phyloP scores from a whole-genome alignment of 2,329 filamentous ascomycete genomes.

The Colletotrichum spaethianum region DNA sequence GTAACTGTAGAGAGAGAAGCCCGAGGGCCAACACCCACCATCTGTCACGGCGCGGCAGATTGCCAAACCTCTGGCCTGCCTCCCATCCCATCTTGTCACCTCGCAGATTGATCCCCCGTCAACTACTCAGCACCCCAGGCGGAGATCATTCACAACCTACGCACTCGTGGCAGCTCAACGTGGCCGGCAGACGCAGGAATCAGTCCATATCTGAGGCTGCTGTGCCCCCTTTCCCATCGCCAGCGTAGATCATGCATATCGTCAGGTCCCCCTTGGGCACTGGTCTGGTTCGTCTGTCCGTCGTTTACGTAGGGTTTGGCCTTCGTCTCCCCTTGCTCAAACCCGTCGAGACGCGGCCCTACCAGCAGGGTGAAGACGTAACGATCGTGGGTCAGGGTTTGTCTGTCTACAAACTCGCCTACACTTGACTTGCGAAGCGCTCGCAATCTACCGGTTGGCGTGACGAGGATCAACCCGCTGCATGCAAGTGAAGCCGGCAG shows the following conservation, averaged over 20 bases:
- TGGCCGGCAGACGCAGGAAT: constrained; percentile 31
- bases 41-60: constrained; percentile 27
- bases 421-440: neutral
- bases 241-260: constrained; percentile 17
- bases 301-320: neutral
- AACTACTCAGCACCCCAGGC: constrained; percentile 15
- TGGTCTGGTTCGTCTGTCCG: neutral
- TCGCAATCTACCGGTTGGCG: neutral
- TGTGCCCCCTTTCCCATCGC: constrained; percentile 18
- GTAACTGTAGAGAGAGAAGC: neutral
- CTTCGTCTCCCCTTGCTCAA: constrained; percentile 11
- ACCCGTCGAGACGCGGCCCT: constrained; percentile 14
- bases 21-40: neutral
- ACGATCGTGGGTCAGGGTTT: neutral
- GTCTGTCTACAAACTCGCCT: constrained; percentile 7
- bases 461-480: constrained; percentile 8
- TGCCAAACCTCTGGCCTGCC: constrained; percentile 36
- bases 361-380: neutral
- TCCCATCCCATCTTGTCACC: constrained; percentile 14
- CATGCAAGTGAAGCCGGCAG: constrained; percentile 32
- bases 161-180: constrained; percentile 14
- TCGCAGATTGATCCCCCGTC: constrained; percentile 23
- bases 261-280: neutral
- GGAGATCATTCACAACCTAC: constrained; percentile 32
- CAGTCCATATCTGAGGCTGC: constrained; percentile 40